These are phyloP conservation scores for Lantana camara DNA, from an alignment of 257 asterid genomes.

Conservation along the genomic window DNA sequence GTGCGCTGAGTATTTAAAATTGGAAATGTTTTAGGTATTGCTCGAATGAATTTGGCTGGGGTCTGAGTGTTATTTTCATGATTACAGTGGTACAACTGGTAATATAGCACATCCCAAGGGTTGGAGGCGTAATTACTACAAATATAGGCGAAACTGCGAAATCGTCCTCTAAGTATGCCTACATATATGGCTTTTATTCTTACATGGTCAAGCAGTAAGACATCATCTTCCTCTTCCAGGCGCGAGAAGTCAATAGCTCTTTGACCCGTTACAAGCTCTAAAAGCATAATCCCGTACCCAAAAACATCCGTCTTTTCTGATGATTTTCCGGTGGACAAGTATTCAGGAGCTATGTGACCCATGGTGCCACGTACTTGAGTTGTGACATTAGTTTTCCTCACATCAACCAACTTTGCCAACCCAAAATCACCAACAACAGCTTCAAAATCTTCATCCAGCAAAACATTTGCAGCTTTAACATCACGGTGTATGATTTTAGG, in stretches of 20 bases:
- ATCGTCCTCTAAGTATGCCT: too few species aligned
- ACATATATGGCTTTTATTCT: too few species aligned
- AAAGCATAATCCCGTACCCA: constrained; percentile 94
- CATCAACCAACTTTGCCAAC: constrained; percentile 90
- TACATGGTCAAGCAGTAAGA: constrained; percentile 90
- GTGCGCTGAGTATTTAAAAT: too few species aligned
- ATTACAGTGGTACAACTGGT: too few species aligned
- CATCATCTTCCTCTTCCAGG: constrained; percentile 96
- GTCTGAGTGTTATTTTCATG: too few species aligned
- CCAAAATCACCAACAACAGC: constrained; percentile 99
- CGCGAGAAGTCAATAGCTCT: constrained; percentile 97
- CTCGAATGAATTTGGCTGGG: too few species aligned
- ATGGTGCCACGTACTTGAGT: constrained; percentile 98
- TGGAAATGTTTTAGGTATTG: too few species aligned
- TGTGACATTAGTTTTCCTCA: constrained; percentile 86
- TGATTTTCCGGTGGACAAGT: constrained; percentile 93
- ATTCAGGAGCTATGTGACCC: constrained; percentile 99
- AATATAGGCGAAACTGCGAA: too few species aligned
- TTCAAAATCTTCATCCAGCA: constrained; percentile 88
- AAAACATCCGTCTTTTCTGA: constrained; percentile 94
- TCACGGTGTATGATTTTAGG: constrained; percentile 97
- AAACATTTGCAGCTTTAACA: constrained; percentile 97
- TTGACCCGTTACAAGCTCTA: constrained; percentile 94
- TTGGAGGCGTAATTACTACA: too few species aligned
- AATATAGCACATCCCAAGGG: too few species aligned